Evolutionary conservation across 768 basidiomycete species (phyloP).

Genomic region (Epithele typhae): DNA sequence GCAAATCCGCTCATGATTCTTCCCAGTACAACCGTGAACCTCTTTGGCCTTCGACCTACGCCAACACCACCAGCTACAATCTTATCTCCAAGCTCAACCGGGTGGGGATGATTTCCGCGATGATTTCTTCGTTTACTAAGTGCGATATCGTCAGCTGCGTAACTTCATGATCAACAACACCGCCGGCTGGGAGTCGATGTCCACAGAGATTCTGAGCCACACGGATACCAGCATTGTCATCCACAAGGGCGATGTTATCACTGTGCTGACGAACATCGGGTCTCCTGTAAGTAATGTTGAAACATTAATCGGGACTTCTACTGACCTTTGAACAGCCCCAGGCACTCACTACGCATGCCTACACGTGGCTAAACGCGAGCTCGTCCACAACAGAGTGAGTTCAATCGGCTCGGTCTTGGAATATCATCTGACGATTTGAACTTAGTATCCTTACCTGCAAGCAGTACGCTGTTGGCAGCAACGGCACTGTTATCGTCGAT

Average conservation of each 20-base stretch:
- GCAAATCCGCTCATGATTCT: not conserved
- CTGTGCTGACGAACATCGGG: conserved; percentile 67
- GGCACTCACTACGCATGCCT: conserved; percentile 56
- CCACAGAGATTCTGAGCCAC: conserved; percentile 46
- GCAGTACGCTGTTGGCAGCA: conserved; percentile 66
- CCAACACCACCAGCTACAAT: conserved; percentile 52
- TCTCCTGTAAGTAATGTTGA: conserved; percentile 48
- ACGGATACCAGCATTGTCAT: conserved; percentile 54
- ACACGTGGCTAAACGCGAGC: conserved; percentile 46
- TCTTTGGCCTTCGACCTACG: conserved; percentile 66
- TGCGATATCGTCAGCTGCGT: conserved; percentile 42
- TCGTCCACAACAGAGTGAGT: conserved; percentile 56
- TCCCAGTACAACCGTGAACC: conserved; percentile 68
- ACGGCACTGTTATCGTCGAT: conserved; percentile 54
- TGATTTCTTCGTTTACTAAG: no score
- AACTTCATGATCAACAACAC: conserved; percentile 55
- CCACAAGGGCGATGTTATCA: conserved; percentile 58
- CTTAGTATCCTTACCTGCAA: conserved; percentile 58
- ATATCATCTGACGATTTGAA: not conserved
- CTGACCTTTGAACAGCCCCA: not conserved
- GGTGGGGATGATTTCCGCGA: conserved; percentile 27
- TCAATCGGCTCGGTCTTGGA: not conserved
- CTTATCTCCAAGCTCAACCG: conserved; percentile 58
- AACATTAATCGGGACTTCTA: not conserved
- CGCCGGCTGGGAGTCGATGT: conserved; percentile 45